These are phyloP conservation scores for Lodderomyces margitis DNA, from an alignment of 1,139 yeast species.

Conservation along the genomic window DNA sequence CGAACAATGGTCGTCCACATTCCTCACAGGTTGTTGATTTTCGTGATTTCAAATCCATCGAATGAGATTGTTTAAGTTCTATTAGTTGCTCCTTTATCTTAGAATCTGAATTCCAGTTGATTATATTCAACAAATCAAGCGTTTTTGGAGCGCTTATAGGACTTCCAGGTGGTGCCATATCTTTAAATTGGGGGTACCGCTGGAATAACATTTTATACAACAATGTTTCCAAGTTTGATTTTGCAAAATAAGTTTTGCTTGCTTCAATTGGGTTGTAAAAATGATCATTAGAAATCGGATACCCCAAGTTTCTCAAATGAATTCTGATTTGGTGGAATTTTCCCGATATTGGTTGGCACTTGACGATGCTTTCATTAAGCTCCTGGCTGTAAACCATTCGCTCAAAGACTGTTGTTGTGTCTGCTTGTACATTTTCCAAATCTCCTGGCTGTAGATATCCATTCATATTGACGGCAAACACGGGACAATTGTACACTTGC, in stretches of 20 bases:
- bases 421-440: slow-evolving; percentile 23
- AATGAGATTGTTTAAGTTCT: slow-evolving; percentile 18
- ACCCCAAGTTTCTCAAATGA: slow-evolving; percentile 63
- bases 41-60: slow-evolving; percentile 2
- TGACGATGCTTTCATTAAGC: slow-evolving; percentile 52
- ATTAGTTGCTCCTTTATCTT: slow-evolving; percentile 11
- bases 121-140: slow-evolving; percentile 19
- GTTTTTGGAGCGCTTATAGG: slow-evolving; percentile 6
- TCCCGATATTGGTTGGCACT: slow-evolving; percentile 70
- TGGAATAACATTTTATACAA: slow-evolving; percentile 25
- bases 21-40: slow-evolving; percentile 26
- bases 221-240: slow-evolving; percentile 27
- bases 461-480: slow-evolving; percentile 33
- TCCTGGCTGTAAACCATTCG: slow-evolving; percentile 22
- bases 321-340: slow-evolving; percentile 78
- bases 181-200: slow-evolving; percentile 17
- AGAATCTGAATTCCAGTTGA: slow-evolving; percentile 17
- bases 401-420: slow-evolving; percentile 35
- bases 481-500: slow-evolving; percentile 30
- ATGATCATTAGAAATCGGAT: slow-evolving; percentile 69
- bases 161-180: slow-evolving; percentile 7
- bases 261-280: slow-evolving; percentile 40
- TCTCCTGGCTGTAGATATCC: slow-evolving; percentile 37
- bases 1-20: slow-evolving; percentile 42
- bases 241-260: slow-evolving; percentile 15